Base-by-base conservation (phyloP, 495 filamentous ascomycete species). In the Staphylotrichum tortipilum region DNA sequence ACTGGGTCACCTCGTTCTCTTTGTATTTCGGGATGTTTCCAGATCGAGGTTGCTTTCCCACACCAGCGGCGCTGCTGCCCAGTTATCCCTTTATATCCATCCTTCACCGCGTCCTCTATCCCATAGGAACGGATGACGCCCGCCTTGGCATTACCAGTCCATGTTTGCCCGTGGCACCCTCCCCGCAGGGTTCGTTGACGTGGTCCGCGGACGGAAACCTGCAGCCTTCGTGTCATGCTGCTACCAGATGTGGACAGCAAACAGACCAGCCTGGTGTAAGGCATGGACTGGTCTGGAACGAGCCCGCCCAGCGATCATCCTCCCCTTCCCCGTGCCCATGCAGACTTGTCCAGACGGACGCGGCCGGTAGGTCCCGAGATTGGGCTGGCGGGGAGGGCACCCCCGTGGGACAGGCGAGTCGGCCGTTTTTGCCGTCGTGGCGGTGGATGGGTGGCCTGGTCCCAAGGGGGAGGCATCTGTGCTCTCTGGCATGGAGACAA, bases 121-220 rank as follows among this genome's bases (percentile, higher is more conserved):
- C n/a, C n/a, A n/a, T n/a, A n/a, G n/a, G n/a, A n/a, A n/a, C n/a
- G n/a, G n/a, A n/a, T n/a, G n/a, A n/a, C n/a, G n/a, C n/a, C 39
- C 10, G 28, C 29, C 17, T 29, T 37, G 47, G 47, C 38, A 43
- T 12, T 2, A 17, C 39, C 47, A 4, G n/a, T n/a, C 31, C 22
- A 7, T 36, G 38, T 44, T 43, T 44, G 39, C 47, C 30, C 39
- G 45, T 47, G 17, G 29, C 15, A 42, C 22, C 29, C n/a, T 28
- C 22, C 23, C 47, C 38, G 29, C 47, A 44, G 10, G 12, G 39
- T 36, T 50, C 47, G 39, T 50, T 22, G 47, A 29, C 47, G 39
- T 50, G 47, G 40, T 42, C 31, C 23, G n/a, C 38, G 24, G 24
- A 15, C 47, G 47, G 47, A 33, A 50, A 34, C 7, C 47, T 50